Evolutionary conservation across 108 stramenopile genomes (phyloP), one percentile per base, ranked within the genome.

Genomic region (Pseudonitzschia delicatissima): DNA sequence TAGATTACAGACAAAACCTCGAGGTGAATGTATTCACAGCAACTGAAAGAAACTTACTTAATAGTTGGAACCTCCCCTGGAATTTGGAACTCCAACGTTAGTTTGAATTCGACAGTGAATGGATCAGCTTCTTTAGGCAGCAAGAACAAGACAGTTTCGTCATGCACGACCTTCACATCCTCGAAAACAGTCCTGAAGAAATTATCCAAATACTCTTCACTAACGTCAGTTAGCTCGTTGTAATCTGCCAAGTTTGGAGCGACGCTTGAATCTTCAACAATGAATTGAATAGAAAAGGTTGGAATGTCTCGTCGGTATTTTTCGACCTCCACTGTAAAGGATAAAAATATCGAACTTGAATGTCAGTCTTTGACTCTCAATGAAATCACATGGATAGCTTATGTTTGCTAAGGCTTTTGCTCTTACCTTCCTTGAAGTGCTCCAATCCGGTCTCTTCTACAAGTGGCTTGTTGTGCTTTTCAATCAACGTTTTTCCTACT

Each of bases 1-100:
- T n/a, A n/a, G n/a, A n/a, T n/a, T n/a, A n/a, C n/a, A n/a, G n/a
- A n/a, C n/a, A n/a, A n/a, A n/a, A n/a, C n/a, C n/a, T n/a, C n/a
- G n/a, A n/a, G n/a, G n/a, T n/a, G n/a, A n/a, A n/a, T n/a, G n/a
- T n/a, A n/a, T n/a, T n/a, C n/a, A 48, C 47, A 2, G 2, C 2
- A 2, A 2, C 20, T 1, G 17, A 21, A 48, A 9, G 1, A 48
- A 23, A 48, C 47, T 18, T 48, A 48, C 47, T 66, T 35, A 17
- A 52, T 21, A 2, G 73, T 74, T 37, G 73, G 73, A 44, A 74
- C 73, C 40, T 67, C 53, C 4, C 73, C 73, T 28, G 73, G 73
- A 45, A 74, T 67, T 8, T 27, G 17, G 36, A 67, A 65, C 18
- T 39, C 37, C 0, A 58, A 32, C 17, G 36, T 47, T 0, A 74